Evolutionary conservation across 768 basidiomycete genomes (phyloP), one percentile per base, ranked within the genome.

Genomic region (Lactarius akahatsu): DNA sequence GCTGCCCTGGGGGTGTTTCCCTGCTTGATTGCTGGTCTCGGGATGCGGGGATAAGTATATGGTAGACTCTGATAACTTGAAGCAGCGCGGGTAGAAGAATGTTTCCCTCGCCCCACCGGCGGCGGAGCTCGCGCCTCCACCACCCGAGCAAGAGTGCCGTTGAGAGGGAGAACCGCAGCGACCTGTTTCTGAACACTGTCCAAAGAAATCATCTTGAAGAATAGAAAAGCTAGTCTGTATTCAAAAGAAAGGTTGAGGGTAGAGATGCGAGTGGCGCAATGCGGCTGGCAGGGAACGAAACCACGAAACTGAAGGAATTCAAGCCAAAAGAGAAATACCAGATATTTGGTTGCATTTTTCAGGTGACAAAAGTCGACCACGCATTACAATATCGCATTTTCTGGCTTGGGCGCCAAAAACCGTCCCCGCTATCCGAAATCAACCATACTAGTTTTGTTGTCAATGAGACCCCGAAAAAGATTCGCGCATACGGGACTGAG

Each of bases 21-120:
- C n/a, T 57, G 32, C 41, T 36, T 59, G 1, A 28, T 16, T 32
- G 54, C 61, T 23, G 45, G 61, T 38, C 65, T 59, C 13, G 40
- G 61, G 56, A 63, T 66, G 20, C 57, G 65, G 50, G 57, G 65
- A 66, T 52, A 55, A 3, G 32, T 20, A 41, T 30, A 41, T n/a
- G 57, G 23, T 20, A 41, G 5, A 15, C 59, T 54, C 57, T 43
- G 64, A 41, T 0, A n/a, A 38, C 36, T 38, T 38, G 36, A 38
- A 45, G 52, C 11, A 11, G 30, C 3, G 40, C 40, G 61, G 16
- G 16, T 43, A 41, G 57, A 34, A 6, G 57, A 34, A 13, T 41
- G 47, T 13, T 3, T 16, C 34, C 40, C 50, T 18, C 36, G 40
- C 23, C 23, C 41, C 23, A 38, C 2, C 20, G 34, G 47, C n/a